Percentiles rank a stretch among this genome's conserved stretches.
These are phyloP conservation scores for Cercophora sp. DNA, from an alignment of 495 filamentous ascomycete genomes.

Conservation along the genomic window DNA sequence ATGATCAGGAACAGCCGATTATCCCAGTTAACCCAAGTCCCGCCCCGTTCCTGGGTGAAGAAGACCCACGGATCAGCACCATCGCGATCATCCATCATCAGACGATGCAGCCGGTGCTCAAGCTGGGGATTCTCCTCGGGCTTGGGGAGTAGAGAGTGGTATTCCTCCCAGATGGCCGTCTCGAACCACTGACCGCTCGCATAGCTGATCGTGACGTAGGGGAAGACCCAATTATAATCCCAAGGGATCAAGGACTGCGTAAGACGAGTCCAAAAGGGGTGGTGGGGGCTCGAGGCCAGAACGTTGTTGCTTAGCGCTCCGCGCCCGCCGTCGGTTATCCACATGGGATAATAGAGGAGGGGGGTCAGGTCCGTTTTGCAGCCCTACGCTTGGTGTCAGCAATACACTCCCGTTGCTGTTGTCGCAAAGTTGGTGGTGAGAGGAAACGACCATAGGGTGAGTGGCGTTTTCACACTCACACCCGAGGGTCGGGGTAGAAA, in stretches of 20 bases:
- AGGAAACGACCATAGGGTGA: too few species aligned
- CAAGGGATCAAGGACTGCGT: slow-evolving; percentile 68
- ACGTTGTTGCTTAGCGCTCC: slow-evolving; percentile 89
- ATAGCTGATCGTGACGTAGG: slow-evolving; percentile 89
- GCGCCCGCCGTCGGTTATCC: slow-evolving; percentile 74
- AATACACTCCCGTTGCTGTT: background rate
- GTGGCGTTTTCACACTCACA: too few species aligned
- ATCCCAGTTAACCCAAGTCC: slow-evolving; percentile 45
- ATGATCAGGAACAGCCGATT: slow-evolving; percentile 27
- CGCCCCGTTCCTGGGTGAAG: slow-evolving; percentile 40
- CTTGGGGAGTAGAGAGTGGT: slow-evolving; percentile 32
- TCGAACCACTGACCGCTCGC: slow-evolving; percentile 81
- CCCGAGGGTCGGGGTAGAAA: too few species aligned
- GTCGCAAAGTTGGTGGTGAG: too few species aligned
- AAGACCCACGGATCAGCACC: slow-evolving; percentile 37
- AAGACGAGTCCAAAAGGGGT: slow-evolving; percentile 75
- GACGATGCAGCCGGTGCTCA: slow-evolving; percentile 27
- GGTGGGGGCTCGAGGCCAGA: slow-evolving; percentile 74
- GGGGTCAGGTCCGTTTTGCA: slow-evolving; percentile 80
- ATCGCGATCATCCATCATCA: slow-evolving; percentile 42
- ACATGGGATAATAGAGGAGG: slow-evolving; percentile 73
- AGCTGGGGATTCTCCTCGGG: slow-evolving; percentile 4
- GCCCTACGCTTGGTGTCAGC: slow-evolving; percentile 45
- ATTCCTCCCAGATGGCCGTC: slow-evolving; percentile 80
- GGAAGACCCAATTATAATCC: slow-evolving; percentile 71